These are phyloP conservation scores for Sugiyamaella lignohabitans DNA, from an alignment of 805 yeast genomes.

Conservation along the genomic window DNA sequence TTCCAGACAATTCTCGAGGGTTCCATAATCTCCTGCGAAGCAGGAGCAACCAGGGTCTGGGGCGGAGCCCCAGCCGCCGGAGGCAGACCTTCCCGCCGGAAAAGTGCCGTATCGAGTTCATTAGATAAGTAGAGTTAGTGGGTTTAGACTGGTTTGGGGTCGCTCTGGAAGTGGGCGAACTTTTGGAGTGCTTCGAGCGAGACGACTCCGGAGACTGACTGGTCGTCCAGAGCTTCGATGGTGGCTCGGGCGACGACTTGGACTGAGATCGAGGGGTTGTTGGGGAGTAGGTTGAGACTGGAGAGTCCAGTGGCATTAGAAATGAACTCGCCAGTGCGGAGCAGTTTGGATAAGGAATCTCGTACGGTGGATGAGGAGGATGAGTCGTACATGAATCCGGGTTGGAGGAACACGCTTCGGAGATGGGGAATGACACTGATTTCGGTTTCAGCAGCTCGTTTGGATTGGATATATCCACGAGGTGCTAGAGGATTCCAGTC, in stretches of 20 bases:
- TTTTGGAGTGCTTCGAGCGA: constrained; percentile 40
- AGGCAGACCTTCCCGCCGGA: no score
- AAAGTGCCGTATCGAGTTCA: no score
- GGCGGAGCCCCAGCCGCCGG: no score
- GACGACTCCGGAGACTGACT: constrained; percentile 50
- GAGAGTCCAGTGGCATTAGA: constrained; percentile 23
- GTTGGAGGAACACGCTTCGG: constrained; percentile 63
- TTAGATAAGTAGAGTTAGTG: no score
- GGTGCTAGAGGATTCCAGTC: constrained; percentile 62
- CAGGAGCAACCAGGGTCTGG: no score
- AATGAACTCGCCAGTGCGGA: constrained; percentile 2
- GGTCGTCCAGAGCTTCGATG: constrained; percentile 48
- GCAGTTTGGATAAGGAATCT: constrained; percentile 2
- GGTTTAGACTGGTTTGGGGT: background rate
- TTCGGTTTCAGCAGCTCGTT: constrained; percentile 68
- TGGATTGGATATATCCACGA: constrained; percentile 62
- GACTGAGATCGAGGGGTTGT: constrained; percentile 33
- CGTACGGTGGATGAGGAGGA: constrained; percentile 6
- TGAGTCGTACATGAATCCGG: constrained; percentile 77
- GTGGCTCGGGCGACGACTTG: constrained; percentile 60
- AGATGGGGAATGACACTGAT: constrained; percentile 40
- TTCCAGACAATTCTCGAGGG: no score
- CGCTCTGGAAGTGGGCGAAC: constrained; percentile 9
- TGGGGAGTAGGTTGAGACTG: background rate
- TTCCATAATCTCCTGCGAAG: no score